phyloP scores from a whole-genome alignment of 2,329 filamentous ascomycete genomes.

The Colletotrichum orchidophilum region DNA sequence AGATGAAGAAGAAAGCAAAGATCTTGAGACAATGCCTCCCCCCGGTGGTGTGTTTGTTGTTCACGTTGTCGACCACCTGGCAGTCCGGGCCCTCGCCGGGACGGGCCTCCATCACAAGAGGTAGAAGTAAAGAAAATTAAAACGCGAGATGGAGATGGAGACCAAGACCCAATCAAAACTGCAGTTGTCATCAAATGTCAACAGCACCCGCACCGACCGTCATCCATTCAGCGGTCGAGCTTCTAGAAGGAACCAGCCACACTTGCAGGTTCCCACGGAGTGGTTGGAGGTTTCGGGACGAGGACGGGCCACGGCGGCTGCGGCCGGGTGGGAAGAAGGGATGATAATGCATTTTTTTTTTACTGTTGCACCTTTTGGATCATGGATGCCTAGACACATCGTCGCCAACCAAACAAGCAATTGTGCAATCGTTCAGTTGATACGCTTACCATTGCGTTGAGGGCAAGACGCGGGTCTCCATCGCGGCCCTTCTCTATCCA shows the following conservation, averaged over 20 bases:
- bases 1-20: not conserved
- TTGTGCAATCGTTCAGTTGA: conserved; percentile 2
- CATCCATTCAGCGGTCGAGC: conserved; percentile 24
- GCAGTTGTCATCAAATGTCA: conserved; percentile 17
- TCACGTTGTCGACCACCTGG: not conserved
- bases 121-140: not conserved
- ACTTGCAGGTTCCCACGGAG: not conserved
- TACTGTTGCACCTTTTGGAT: not conserved
- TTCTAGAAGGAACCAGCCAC: conserved; percentile 30
- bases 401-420: conserved; percentile 28
- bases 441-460: not conserved
- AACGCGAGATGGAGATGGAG: not conserved
- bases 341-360: not conserved
- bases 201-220: conserved; percentile 17
- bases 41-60: conserved; percentile 17
- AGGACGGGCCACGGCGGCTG: not conserved
- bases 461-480: not conserved
- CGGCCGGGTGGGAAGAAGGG: not conserved
- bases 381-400: not conserved
- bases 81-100: conserved; percentile 24
- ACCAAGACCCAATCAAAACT: not conserved
- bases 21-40: too few species aligned
- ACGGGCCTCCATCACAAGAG: conserved; percentile 23
- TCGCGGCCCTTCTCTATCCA: not conserved
- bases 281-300: not conserved